Base-by-base conservation (phyloP, 1,139 yeast species). In the Schwanniomyces etchellsii region DNA sequence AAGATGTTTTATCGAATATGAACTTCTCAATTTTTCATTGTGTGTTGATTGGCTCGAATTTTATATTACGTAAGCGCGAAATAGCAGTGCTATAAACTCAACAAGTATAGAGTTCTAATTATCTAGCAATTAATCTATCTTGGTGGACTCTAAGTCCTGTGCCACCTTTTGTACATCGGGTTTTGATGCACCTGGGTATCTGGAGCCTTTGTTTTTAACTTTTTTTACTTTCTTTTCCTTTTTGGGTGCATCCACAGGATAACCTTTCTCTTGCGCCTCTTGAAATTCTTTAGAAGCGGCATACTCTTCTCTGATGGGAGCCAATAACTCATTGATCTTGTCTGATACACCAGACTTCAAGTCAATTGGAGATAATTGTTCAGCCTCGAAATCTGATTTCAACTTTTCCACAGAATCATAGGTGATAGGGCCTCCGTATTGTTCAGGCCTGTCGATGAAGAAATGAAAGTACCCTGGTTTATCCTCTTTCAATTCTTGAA, bases 371-470 rank as follows among this genome's bases (percentile, higher is more conserved):
- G 93, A 74, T 50, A 93, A 73, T 50, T 74, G 74, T 48, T 81
- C 83, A 16, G 71, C 68, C 29, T 72, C 78, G 58, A 72, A 93
- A 45, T 82, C 96, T 24, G 64, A 61, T 55, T 81, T 81, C 48
- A 91, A 66, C 21, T 75, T 69, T n/a, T 74, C 88, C 43, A 85
- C 66, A 16, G 84, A 70, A 28, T 55, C 55, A 70, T 77, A 93
- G 29, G 80, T 67, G 36, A 91, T 68, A 44, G 94, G 81, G 31
- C 98, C 99, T 45, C 99, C 98, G 57, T 85, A 93, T 63, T 91
- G 81, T 52, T 91, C 98, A 28, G 96, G 97, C 61, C 98, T 82
- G 50, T 82, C 78, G 45, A 93, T 78, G 54, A 60, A 65, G 64
- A 91, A 85, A 30, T 66, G 62, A 52, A 75, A 85, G 38, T 58